These are phyloP conservation scores for Linderina pennispora DNA, from an alignment of 192 early-diverging fungal species.

Conservation along the genomic window DNA sequence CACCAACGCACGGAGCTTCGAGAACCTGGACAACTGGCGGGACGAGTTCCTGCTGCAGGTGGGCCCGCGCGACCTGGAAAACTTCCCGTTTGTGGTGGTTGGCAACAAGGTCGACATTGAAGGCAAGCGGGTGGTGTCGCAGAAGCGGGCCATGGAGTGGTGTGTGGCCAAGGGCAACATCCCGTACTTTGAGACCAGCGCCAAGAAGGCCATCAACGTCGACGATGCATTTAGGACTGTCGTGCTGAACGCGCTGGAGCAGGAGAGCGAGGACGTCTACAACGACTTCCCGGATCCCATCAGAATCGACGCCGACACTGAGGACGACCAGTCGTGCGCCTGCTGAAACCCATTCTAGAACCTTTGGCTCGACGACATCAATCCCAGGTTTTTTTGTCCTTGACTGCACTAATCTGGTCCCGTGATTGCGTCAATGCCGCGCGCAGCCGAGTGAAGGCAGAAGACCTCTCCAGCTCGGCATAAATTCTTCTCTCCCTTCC, in stretches of 20 bases:
- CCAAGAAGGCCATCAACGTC: conserved; percentile 98
- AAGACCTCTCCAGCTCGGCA: too few species aligned
- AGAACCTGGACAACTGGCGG: conserved; percentile 94
- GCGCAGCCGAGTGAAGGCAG: too few species aligned
- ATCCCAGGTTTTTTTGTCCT: too few species aligned
- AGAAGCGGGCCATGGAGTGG: conserved; percentile 94
- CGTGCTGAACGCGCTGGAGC: conserved; percentile 90
- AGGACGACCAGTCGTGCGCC: conserved; percentile 59
- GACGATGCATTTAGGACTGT: conserved; percentile 96
- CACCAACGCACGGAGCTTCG: conserved; percentile 90
- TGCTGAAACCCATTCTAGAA: too few species aligned
- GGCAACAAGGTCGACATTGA: conserved; percentile 99
- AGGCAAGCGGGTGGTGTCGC: conserved; percentile 82
- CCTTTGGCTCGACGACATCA: too few species aligned
- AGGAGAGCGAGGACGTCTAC: conserved; percentile 70
- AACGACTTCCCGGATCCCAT: conserved; percentile 87
- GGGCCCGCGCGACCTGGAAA: conserved; percentile 88
- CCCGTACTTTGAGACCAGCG: conserved; percentile 98
- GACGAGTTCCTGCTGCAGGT: conserved; percentile 99
- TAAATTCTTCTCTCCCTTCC: background rate
- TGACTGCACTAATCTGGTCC: too few species aligned
- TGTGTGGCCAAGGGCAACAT: conserved; percentile 94
- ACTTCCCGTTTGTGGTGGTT: conserved; percentile 99
- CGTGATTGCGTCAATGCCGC: too few species aligned
- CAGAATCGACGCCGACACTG: conserved; percentile 72